phyloP scores from a whole-genome alignment of 495 filamentous ascomycete genomes.

The Penicillium lividum region DNA sequence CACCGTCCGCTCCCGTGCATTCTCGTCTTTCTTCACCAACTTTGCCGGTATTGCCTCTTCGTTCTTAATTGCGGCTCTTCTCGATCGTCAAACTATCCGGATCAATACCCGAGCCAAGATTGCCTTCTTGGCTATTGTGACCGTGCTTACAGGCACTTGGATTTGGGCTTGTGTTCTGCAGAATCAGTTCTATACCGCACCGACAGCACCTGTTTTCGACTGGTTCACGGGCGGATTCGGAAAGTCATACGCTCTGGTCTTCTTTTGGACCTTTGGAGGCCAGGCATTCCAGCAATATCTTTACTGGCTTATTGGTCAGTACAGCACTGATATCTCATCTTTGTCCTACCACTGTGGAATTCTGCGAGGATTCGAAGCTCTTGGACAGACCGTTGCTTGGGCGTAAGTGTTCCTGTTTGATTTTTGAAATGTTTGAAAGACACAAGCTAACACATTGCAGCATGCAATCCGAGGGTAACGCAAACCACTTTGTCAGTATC shows the following conservation, averaged over 20 bases:
- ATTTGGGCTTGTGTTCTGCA: conserved; percentile 37
- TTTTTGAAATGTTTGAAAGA: background rate
- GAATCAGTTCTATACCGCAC: conserved; percentile 29
- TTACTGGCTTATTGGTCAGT: conserved; percentile 38
- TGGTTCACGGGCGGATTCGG: conserved; percentile 37
- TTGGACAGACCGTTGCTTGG: conserved; percentile 38
- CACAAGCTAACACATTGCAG: conserved; percentile 12
- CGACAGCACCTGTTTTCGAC: conserved; percentile 30
- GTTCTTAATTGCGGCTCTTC: conserved; percentile 31
- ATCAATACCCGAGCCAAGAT: conserved; percentile 36
- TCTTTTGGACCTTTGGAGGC: conserved; percentile 37
- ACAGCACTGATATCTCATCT: conserved; percentile 34
- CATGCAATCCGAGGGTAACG: conserved; percentile 35
- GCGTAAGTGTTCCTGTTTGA: conserved; percentile 21
- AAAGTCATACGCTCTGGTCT: conserved; percentile 34
- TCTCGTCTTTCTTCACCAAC: conserved; percentile 40
- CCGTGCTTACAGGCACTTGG: conserved; percentile 34
- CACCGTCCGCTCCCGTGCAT: conserved; percentile 35
- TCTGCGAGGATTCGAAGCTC: conserved; percentile 34
- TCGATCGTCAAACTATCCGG: conserved; percentile 35
- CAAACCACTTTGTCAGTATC: conserved; percentile 39
- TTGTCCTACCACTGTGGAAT: conserved; percentile 38
- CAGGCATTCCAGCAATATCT: conserved; percentile 39
- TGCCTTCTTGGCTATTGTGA: conserved; percentile 28
- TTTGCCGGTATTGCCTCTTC: conserved; percentile 36